phyloP scores from a whole-genome alignment of 352 stramenopile species.

The Globisporangium perplexum region DNA sequence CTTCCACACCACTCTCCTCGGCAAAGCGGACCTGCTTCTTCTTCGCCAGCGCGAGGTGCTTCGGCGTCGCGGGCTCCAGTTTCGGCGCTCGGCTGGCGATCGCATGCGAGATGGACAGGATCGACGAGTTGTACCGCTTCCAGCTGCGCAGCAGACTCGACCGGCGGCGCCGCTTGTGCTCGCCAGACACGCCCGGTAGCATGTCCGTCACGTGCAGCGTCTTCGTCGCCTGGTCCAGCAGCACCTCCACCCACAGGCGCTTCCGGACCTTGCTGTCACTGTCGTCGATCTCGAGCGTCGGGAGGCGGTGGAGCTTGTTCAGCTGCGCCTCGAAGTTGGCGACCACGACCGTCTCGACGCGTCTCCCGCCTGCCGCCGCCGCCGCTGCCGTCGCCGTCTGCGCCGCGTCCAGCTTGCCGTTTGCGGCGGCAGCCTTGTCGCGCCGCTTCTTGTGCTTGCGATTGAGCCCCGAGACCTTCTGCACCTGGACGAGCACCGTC shows the following conservation, averaged over 20 bases:
- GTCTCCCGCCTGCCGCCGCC: background rate
- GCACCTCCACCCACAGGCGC: constrained; percentile 70
- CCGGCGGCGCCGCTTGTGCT: constrained; percentile 59
- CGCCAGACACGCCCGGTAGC: constrained; percentile 61
- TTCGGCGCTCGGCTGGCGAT: constrained; percentile 16
- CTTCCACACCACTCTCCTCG: constrained; percentile 1
- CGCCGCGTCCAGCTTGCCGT: background rate
- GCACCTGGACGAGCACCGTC: constrained; percentile 68
- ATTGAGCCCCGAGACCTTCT: constrained; percentile 49
- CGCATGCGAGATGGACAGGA: constrained; percentile 59
- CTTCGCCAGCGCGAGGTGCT: constrained; percentile 11
- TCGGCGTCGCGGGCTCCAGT: background rate
- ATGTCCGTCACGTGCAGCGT: constrained; percentile 78
- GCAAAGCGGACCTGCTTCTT: constrained; percentile 72
- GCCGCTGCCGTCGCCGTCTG: too few species aligned
- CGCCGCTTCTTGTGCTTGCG: constrained; percentile 21
- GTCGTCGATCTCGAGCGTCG: constrained; percentile 72
- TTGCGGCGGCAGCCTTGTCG: background rate
- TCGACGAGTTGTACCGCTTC: constrained; percentile 72
- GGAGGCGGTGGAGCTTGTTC: constrained; percentile 75
- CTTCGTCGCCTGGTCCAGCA: constrained; percentile 76
- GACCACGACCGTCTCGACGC: constrained; percentile 26
- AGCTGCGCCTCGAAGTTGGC: constrained; percentile 76
- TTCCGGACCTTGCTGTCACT: constrained; percentile 46
- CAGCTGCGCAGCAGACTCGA: constrained; percentile 70